Evolutionary conservation across 1,284 basidiomycete species (phyloP).

Genomic region (Microbotryum scabiosae): DNA sequence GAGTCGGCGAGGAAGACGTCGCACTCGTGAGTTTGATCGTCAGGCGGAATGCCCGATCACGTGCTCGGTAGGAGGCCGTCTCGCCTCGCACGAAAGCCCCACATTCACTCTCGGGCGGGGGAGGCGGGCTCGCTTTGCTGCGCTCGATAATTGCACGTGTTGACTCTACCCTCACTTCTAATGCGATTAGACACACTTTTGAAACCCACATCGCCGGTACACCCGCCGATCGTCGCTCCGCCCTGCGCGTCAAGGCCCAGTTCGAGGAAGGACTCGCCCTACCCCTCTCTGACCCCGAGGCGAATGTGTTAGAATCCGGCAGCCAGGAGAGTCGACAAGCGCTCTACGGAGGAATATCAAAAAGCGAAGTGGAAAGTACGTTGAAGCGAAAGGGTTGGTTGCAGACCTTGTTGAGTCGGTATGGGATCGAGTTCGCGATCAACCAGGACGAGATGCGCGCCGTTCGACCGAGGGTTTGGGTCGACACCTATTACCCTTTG

Average conservation of each 20-base stretch:
- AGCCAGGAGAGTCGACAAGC: constrained; percentile 14
- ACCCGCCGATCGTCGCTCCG: constrained; percentile 22
- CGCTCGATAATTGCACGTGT: too few species aligned
- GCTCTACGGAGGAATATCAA: constrained; percentile 1
- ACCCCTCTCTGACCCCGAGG: constrained; percentile 1
- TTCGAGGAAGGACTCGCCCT: constrained; percentile 31
- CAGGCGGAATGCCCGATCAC: too few species aligned
- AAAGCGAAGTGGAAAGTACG: too few species aligned
- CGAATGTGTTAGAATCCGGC: constrained; percentile 30
- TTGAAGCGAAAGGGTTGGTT: too few species aligned
- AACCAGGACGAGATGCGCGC: constrained; percentile 25
- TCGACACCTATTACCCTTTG: constrained; percentile 72
- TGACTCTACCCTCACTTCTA: too few species aligned
- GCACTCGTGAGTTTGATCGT: constrained; percentile 5
- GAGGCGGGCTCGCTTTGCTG: too few species aligned
- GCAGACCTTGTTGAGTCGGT: too few species aligned
- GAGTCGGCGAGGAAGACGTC: constrained; percentile 5
- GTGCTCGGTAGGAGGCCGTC: too few species aligned
- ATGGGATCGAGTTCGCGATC: too few species aligned
- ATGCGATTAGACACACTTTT: constrained; percentile 20
- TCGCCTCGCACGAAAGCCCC: too few species aligned
- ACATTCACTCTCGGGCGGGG: too few species aligned
- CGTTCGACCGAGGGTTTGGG: constrained; percentile 58
- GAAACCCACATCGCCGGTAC: constrained; percentile 32
- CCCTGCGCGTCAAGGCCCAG: constrained; percentile 24